Conservation (phyloP, 805 yeast species). For the Metschnikowia shivogae region DNA sequence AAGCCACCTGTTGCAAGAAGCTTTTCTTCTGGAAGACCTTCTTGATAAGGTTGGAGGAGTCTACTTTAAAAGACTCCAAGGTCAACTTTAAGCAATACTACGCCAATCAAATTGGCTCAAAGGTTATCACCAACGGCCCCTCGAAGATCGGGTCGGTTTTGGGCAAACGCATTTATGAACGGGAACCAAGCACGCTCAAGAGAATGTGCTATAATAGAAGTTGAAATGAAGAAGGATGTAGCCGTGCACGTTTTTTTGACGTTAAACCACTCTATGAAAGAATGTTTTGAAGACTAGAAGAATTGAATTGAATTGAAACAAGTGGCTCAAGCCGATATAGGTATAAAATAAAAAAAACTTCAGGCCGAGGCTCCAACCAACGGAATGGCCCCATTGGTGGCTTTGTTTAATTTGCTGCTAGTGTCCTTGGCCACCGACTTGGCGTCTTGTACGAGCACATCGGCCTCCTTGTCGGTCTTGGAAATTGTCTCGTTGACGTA, state of each 20-base stretch:
- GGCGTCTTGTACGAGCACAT: conserved; percentile 11
- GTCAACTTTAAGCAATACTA: conserved; percentile 19
- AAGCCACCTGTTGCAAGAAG: conserved; percentile 9
- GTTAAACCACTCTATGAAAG: no score
- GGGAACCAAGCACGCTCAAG: conserved; percentile 7
- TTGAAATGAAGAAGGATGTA: no score
- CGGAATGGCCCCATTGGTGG: conserved; percentile 16
- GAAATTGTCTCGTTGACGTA: conserved; percentile 35
- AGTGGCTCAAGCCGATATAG: not conserved
- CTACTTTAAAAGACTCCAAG: conserved; percentile 9
- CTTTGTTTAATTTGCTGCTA: conserved; percentile 7
- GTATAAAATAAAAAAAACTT: not conserved
- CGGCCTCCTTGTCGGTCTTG: conserved; percentile 34
- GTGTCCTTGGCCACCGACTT: conserved; percentile 6
- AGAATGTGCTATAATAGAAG: conserved; percentile 6
- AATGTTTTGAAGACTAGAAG: not conserved
- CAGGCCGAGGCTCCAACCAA: conserved; percentile 19
- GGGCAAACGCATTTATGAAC: conserved; percentile 13
- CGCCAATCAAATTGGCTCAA: conserved; percentile 19
- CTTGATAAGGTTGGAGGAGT: conserved; percentile 14
- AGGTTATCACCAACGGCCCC: conserved; percentile 14
- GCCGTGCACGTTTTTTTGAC: no score
- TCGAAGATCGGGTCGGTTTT: conserved; percentile 14
- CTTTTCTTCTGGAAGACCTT: conserved; percentile 17
- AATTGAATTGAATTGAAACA: not conserved